Evolutionary conservation across 306 rosid genomes (phyloP).

Genomic region (Acmispon strigosus): DNA sequence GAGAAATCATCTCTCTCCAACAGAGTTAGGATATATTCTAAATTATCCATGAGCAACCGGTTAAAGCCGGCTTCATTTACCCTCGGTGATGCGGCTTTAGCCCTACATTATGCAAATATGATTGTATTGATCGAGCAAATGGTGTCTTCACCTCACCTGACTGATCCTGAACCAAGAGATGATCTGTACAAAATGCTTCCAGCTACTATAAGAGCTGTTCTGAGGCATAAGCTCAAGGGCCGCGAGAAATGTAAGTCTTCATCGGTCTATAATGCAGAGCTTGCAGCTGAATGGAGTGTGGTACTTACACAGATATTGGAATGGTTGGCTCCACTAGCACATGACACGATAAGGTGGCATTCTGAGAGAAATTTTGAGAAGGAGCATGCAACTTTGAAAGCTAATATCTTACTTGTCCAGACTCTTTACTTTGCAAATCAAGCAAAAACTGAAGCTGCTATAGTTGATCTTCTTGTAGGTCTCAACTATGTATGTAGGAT

Average conservation of each 20-base stretch:
- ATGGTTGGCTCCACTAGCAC: constrained; percentile 86
- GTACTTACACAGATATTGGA: constrained; percentile 43
- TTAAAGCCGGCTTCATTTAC: constrained; percentile 44
- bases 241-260: constrained; percentile 24
- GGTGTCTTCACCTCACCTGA: constrained; percentile 49
- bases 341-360: constrained; percentile 69
- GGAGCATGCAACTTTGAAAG: constrained; percentile 31
- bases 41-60: constrained; percentile 36
- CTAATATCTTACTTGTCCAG: constrained; percentile 56
- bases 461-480: constrained; percentile 77
- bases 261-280: constrained; percentile 34
- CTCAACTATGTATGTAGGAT: constrained; percentile 56
- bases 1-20: constrained; percentile 34
- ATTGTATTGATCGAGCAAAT: constrained; percentile 59
- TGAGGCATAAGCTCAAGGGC: constrained; percentile 56
- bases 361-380: constrained; percentile 71
- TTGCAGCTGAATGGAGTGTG: constrained; percentile 46
- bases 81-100: constrained; percentile 64
- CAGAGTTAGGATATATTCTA: constrained; percentile 43
- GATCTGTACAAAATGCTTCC: constrained; percentile 77
- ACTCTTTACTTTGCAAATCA: constrained; percentile 76
- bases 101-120: constrained; percentile 73
- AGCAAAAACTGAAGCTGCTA: constrained; percentile 69
- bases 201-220: constrained; percentile 33
- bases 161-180: constrained; percentile 53